Base-by-base conservation (phyloP, 176 grass and related monocot genomes). In the Oryza meridionalis region DNA sequence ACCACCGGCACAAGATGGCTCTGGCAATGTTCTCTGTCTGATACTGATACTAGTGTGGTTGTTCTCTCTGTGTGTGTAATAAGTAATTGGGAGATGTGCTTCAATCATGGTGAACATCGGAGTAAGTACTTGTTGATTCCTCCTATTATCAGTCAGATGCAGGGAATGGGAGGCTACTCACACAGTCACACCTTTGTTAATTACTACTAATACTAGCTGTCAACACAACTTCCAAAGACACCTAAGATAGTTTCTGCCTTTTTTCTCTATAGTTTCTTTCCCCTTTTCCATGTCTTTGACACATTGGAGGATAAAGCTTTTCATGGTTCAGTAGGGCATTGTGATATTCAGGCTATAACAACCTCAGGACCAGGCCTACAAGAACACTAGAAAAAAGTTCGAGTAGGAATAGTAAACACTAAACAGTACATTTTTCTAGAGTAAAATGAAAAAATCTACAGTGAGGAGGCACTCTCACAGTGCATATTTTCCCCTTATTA, bases 91-190 rank as follows among this genome's bases (percentile, higher is more conserved):
- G 43, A 94, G 87, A 53, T 33, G 26, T 77, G 86, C 70, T 38
- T 84, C 67, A 94, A 94, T 91, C 83, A 91, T 94, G 79, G 77
- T 77, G 70, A 86, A 75, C 82, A 94, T 88, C 63, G 80, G 81
- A 68, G 62, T 73, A 62, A 68, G 62, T 73, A 62, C 58, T 62
- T 42, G 29, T 80, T 80, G 78, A 82, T 87, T 87, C 77, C 45
- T 82, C 77, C 45, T 21, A 43, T 43, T 43, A 45, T 26, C 76
- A 76, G 61, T 73, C 77, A 37, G 47, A 77, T 11, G 46, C 58
- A 53, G 53, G 29, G 72, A 42, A 25, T 24, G 85, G 67, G 70
- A 51, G 82, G 82, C 77, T 93, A 86, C 75, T 31, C 29, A 31
- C 29, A 29, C 29, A 31, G 29, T 82, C 72, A 85, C 81, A 84